Evolutionary conservation across 306 rosid genomes (phyloP), one percentile per base, ranked within the genome.

Genomic region (Medicago ruthenica): DNA sequence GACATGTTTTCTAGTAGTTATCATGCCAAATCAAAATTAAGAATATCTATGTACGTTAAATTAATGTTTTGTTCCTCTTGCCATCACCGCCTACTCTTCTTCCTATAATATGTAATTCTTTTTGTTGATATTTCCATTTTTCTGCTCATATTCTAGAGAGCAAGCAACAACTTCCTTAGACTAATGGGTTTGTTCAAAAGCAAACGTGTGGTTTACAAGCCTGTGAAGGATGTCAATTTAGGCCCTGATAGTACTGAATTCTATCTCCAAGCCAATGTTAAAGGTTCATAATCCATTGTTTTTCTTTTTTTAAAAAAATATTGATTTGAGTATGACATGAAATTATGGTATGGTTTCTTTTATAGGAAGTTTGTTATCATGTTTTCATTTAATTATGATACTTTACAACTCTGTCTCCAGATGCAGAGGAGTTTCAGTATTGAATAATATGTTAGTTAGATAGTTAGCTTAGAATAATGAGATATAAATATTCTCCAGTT

Each of bases 251-350:
- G 97, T 64, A 79, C 77, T 76, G 88, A 94, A 76, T 54, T 78
- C 83, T 94, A 94, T 85, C 87, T 85, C 36, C 92, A 69, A 67
- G 92, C 96, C 68, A 69, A 91, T 76, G 97, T 91, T 68, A 91
- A 90, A 90, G 98, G 98, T 90, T 64, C 79, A 54, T 77, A 21
- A 50, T 47, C 20, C 34, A 3, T 2, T 61, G 5, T 14, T 34
- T 60, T 27, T 27, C 11, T n/a, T 8, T 16, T 5, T 20, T 41
- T 10, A 9, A 7, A 0, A 13, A 2, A 36, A 50, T 73, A 7
- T 70, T 21, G n/a, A 70, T 62, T 24, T 73, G 44, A 16, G 7
- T 51, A 9, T 55, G 76, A 15, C 50, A 72, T 70, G 62, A 45
- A 65, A 24, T 1, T 79, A 42, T 72, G 67, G 16, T 6, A 79